A percentile compares a stretch with the other conserved stretches of the same genome.
Evolutionary conservation across 2,329 filamentous ascomycete genomes (phyloP).

Genomic region (Fusarium compactum): DNA sequence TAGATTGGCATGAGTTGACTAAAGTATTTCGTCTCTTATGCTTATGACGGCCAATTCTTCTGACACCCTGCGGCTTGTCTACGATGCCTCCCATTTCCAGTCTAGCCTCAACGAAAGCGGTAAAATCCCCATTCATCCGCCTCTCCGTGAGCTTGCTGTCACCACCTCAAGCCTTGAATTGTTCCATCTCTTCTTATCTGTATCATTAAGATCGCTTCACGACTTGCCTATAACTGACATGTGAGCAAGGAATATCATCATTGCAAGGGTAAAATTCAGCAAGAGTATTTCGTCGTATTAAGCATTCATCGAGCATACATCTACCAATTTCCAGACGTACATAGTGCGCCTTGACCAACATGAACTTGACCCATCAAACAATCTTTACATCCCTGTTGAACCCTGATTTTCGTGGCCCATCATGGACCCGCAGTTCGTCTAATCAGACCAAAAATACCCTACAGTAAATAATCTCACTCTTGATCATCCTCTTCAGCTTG

Average conservation of each 20-base stretch:
- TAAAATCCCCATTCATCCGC: conserved; percentile 24
- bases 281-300: neutral
- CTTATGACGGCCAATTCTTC: no score
- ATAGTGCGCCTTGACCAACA: conserved; percentile 2
- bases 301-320: conserved; percentile 4
- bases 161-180: conserved; percentile 16
- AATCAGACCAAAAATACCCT: neutral
- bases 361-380: conserved; percentile 22
- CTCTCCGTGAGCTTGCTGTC: neutral
- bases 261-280: neutral
- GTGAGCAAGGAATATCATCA: conserved; percentile 5
- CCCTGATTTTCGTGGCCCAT: conserved; percentile 32
- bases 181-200: neutral
- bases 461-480: neutral
- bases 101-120: conserved; percentile 19
- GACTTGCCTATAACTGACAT: neutral
- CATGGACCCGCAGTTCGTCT: neutral
- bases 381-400: conserved; percentile 32
- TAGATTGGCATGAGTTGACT: no score
- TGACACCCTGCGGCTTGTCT: neutral
- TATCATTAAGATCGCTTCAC: conserved; percentile 21
- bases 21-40: no score
- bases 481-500: conserved; percentile 2
- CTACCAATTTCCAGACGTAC: neutral
- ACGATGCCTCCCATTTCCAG: conserved; percentile 24